Conservation (phyloP, 768 basidiomycete genomes). For the Kwoniella dendrophila region DNA sequence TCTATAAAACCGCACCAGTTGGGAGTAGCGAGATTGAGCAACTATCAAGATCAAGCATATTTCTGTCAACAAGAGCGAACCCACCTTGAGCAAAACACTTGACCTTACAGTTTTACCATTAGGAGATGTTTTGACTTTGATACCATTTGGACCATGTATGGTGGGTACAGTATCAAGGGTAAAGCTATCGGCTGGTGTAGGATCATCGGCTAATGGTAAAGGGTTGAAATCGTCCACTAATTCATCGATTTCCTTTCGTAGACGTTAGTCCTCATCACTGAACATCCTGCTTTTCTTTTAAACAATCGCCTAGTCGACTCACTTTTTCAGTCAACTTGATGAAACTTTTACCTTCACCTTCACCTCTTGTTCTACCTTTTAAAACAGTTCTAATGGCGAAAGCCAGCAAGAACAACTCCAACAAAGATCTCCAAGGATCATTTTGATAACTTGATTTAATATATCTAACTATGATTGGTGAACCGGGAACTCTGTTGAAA, state of each 20-base stretch:
- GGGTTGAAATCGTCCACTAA: slow-evolving; percentile 94
- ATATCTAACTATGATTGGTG: slow-evolving; percentile 67
- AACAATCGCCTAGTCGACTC: slow-evolving; percentile 21
- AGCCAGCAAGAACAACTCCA: slow-evolving; percentile 82
- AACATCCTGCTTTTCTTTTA: no score
- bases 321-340: slow-evolving; percentile 91
- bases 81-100: not conserved
- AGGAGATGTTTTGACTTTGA: slow-evolving; percentile 72
- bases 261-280: no score
- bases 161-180: slow-evolving; percentile 77
- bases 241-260: slow-evolving; percentile 85
- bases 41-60: slow-evolving; percentile 56
- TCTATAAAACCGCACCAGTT: slow-evolving; percentile 90
- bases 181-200: slow-evolving; percentile 65
- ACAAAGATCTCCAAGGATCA: slow-evolving; percentile 86
- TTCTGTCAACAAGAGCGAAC: not conserved
- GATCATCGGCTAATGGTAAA: slow-evolving; percentile 70
- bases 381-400: slow-evolving; percentile 89
- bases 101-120: slow-evolving; percentile 47
- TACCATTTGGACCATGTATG: slow-evolving; percentile 76
- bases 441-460: slow-evolving; percentile 88
- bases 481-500: slow-evolving; percentile 61
- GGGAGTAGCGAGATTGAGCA: slow-evolving; percentile 81
- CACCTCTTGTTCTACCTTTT: slow-evolving; percentile 83
- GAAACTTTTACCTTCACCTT: slow-evolving; percentile 81